Base-by-base conservation (phyloP, 2,329 filamentous ascomycete species). In the Colletotrichum sp. region DNA sequence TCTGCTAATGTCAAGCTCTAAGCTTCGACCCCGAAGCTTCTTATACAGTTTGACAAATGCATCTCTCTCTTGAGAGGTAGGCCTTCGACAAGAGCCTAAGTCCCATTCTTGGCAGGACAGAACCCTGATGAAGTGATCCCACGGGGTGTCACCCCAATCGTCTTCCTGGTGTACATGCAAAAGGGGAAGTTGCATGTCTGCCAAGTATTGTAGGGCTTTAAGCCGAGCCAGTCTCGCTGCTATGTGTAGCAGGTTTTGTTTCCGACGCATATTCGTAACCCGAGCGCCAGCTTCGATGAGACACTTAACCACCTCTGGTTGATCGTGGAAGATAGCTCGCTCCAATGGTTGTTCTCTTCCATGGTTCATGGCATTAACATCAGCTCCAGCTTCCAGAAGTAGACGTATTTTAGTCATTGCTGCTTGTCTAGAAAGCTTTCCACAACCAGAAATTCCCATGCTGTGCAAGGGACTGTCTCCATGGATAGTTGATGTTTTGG, bases 231-330 rank as follows among this genome's bases (percentile, higher is more conserved):
- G 0, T 0, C 2, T 0, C 1, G 64, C 73, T 44, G 26, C n/a
- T 6, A 3, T 1, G 5, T 73, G 70, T 5, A 76, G 26, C 5
- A 76, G 15, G 6, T 36, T 75, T 1, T 15, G 7, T 3, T 8
- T 6, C 5, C 1, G 0, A 1, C 4, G 0, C 1, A 21, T 1
- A 0, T 3, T 0, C 5, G 30, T 16, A 0, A 24, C n/a, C 2
- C 7, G 16, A 4, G 73, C 70, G 6, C 65, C 65, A 13, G 26
- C 44, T 4, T 73, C 70, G 0, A 74, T 44, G 2, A 76, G 34
- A 16, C 26, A 67, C 1, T 57, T 12, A 0, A 36, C 2, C 0
- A 24, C 7, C 6, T 30, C 44, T 1, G 8, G 18, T 0, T 32
- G 16, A 5, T 21, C 3, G 1, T 1, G 0, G 1, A 5, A 6